phyloP scores from a whole-genome alignment of 805 yeast species.

The Hemisphaericaspora nanyangensis region DNA sequence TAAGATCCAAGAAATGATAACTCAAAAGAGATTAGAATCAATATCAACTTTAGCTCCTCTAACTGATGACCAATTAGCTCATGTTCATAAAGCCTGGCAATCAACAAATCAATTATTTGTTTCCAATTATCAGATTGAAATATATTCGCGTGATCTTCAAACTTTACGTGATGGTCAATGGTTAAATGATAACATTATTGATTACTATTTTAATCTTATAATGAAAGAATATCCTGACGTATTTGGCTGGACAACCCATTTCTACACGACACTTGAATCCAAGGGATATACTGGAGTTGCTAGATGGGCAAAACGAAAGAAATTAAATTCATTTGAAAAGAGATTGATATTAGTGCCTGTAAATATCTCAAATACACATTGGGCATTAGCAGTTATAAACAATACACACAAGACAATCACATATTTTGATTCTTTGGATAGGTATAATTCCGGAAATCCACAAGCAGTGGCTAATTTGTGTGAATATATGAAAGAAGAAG shows the following conservation, averaged over 20 bases:
- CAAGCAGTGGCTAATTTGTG: constrained; percentile 44
- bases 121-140: constrained; percentile 44
- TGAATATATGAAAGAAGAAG: constrained; percentile 66
- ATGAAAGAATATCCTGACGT: constrained; percentile 40
- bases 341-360: constrained; percentile 78
- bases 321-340: constrained; percentile 50
- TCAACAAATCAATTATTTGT: constrained; percentile 8
- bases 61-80: constrained; percentile 7
- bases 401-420: constrained; percentile 53
- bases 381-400: constrained; percentile 86
- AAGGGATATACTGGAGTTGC: constrained; percentile 63
- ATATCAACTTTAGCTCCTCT: constrained; percentile 11
- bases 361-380: constrained; percentile 79
- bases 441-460: constrained; percentile 36
- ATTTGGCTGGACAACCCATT: constrained; percentile 84
- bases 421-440: constrained; percentile 72
- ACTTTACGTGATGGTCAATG: constrained; percentile 71
- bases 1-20: constrained; percentile 10
- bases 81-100: constrained; percentile 12
- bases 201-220: constrained; percentile 63
- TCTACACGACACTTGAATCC: constrained; percentile 64
- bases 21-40: constrained; percentile 12
- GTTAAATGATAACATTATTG: constrained; percentile 91
- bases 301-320: constrained; percentile 25
- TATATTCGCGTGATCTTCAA: constrained; percentile 60